Base-by-base conservation (phyloP, 2,329 filamentous ascomycete species). In the Teratosphaeria viscida region DNA sequence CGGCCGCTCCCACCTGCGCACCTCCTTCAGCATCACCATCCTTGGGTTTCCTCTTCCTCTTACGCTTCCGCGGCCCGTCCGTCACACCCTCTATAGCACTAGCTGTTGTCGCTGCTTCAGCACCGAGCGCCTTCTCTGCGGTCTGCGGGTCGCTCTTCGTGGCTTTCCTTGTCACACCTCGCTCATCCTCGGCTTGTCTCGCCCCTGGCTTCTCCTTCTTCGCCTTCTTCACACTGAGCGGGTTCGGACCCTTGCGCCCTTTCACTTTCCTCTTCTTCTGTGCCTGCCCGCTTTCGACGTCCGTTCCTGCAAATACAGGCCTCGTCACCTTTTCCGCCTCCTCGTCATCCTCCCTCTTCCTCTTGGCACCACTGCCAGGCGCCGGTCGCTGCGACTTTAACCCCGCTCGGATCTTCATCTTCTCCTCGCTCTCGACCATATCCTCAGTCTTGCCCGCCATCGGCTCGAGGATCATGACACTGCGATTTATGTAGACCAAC, bases 391-490 rank as follows among this genome's bases (percentile, higher is more conserved):
- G 52, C 3, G 63, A 61, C 53, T 67, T 86, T 64, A 91, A 75
- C 54, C 88, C 89, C 19, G 82, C 80, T 64, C 85, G 82, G 68
- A 92, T 89, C 75, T 95, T 95, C 59, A 79, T 80, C 67, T 80
- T 83, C 78, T 94, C 90, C 63, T 89, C 87, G 61, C 78, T 78
- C 57, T 86, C 82, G 62, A 86, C 82, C 54, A 84, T 79, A 60
- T 82, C 79, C 47, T 81, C 81, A 16, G 85, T 88, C 58, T 81
- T 81, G 47, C 79, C 81, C 19, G 87, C 85, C 87, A 94, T 90
- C 14, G 88, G 87, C 73, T 89, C 84, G 78, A 89, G 80, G 59
- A 88, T 85, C 83, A 92, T 89, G 58, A 95, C 88, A 62, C 86
- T 89, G 59, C 88, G 80, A 64, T 85, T 85, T 65, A 92, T 87